A percentile compares a stretch with the other conserved stretches of the same genome.
Conservation (phyloP, 2,329 filamentous ascomycete genomes). For the Stachybotrys echinatus region DNA sequence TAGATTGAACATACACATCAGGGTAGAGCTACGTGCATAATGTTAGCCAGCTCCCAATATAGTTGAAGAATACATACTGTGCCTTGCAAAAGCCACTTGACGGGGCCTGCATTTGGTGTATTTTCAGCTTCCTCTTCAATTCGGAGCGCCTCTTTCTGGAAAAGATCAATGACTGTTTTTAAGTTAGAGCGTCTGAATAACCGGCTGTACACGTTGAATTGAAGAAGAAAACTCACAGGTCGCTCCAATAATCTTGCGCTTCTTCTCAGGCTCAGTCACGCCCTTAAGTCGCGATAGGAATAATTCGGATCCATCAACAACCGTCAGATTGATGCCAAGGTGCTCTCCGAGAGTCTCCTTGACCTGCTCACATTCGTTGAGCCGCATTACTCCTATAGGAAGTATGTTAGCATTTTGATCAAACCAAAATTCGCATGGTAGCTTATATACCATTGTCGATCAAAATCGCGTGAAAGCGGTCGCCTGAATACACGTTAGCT, state of each 20-base stretch:
- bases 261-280: constrained; percentile 74
- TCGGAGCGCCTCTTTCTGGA: constrained; percentile 65
- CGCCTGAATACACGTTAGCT: constrained; percentile 26
- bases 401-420: too few species aligned
- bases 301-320: constrained; percentile 71
- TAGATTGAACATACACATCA: background rate
- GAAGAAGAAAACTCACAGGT: constrained; percentile 32
- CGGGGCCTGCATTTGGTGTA: constrained; percentile 63
- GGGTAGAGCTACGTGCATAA: background rate
- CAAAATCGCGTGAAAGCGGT: constrained; percentile 82
- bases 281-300: constrained; percentile 77
- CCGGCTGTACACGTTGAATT: background rate
- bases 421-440: too few species aligned
- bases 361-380: constrained; percentile 79
- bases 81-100: constrained; percentile 84
- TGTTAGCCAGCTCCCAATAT: too few species aligned
- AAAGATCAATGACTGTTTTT: constrained; percentile 54
- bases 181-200: constrained; percentile 1
- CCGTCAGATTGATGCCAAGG: constrained; percentile 84
- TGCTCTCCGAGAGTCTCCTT: constrained; percentile 73
- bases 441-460: too few species aligned
- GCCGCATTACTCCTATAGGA: constrained; percentile 57
- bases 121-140: constrained; percentile 69
- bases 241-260: constrained; percentile 85
- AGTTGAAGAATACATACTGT: constrained; percentile 54